phyloP scores from a whole-genome alignment of 164 flowering plant species.

The Nymphaea colorata region DNA sequence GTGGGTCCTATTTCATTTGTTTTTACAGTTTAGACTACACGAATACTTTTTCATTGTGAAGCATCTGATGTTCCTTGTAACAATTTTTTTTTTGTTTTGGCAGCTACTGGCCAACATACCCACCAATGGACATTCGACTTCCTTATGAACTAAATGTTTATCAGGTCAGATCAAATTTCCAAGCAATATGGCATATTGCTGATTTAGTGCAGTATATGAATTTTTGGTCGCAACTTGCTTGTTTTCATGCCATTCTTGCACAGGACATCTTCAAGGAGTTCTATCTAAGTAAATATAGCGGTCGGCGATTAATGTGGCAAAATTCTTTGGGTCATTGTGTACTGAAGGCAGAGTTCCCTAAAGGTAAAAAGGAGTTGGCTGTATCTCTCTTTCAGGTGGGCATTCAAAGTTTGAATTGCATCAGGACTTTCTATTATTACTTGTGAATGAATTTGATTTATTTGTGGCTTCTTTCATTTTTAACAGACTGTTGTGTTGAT shows the following conservation, averaged over 20 bases:
- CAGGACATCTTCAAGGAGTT: slow-evolving; percentile 95
- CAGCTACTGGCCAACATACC: slow-evolving; percentile 98
- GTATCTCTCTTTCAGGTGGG: slow-evolving; percentile 92
- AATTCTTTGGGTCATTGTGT: slow-evolving; percentile 92
- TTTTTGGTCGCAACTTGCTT: neutral
- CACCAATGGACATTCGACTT: slow-evolving; percentile 90
- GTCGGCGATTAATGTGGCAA: slow-evolving; percentile 96
- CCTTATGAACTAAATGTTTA: slow-evolving; percentile 88
- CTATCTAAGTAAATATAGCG: slow-evolving; percentile 81
- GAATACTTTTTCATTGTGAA: neutral
- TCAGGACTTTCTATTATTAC: neutral
- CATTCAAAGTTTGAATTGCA: neutral
- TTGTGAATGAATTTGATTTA: too few species aligned
- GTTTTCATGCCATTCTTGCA: neutral
- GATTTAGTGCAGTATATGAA: neutral
- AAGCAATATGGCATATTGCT: neutral
- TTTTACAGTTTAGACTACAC: neutral
- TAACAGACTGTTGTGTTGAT: slow-evolving; percentile 75
- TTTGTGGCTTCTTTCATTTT: neutral
- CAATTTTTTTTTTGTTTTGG: slow-evolving; percentile 1
- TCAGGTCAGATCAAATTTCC: slow-evolving; percentile 36
- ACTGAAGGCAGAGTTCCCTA: slow-evolving; percentile 73
- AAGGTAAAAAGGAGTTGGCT: slow-evolving; percentile 90
- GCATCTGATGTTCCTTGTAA: neutral
- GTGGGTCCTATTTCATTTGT: slow-evolving; percentile 17